A percentile compares a stretch with the other conserved stretches of the same genome.
These are phyloP conservation scores for Cutaneotrichosporon sp. DNA, from an alignment of 1,284 basidiomycete species.

Conservation along the genomic window DNA sequence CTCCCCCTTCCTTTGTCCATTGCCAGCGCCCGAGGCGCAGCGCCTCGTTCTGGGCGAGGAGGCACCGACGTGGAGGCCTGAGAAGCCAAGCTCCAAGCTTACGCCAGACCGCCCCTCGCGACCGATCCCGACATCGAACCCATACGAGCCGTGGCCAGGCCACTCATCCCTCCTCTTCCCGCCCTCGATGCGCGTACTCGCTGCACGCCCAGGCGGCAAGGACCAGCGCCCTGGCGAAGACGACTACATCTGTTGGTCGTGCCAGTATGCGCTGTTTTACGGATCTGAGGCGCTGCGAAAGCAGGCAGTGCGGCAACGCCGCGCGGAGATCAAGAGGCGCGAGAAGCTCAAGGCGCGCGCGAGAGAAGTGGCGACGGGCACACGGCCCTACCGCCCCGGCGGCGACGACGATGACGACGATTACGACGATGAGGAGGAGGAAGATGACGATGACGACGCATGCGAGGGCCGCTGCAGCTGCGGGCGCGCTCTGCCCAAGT, in stretches of 20 bases:
- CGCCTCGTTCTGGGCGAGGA: not conserved
- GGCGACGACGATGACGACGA: conserved; percentile 14
- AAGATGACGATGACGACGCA: conserved; percentile 15
- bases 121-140: conserved; percentile 30
- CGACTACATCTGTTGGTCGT: conserved; percentile 86
- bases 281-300: conserved; percentile 65
- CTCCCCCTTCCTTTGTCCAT: not conserved
- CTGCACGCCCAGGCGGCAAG: conserved; percentile 26
- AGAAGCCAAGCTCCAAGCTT: conserved; percentile 2
- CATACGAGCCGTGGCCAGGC: conserved; percentile 40
- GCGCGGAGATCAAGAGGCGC: conserved; percentile 72
- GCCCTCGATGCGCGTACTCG: conserved; percentile 39
- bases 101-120: conserved; percentile 50
- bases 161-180: conserved; percentile 48
- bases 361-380: conserved; percentile 55
- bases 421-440: conserved; percentile 20
- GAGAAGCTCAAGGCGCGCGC: conserved; percentile 73
- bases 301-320: conserved; percentile 68
- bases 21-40: not conserved
- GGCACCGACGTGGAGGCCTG: not conserved
- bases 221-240: conserved; percentile 61
- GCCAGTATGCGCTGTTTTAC: conserved; percentile 83
- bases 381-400: conserved; percentile 22
- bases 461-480: conserved; percentile 16
- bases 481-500: conserved; percentile 17